Conservation (phyloP, 2,329 filamentous ascomycete species). For the Chrysosporium queenslandicum region DNA sequence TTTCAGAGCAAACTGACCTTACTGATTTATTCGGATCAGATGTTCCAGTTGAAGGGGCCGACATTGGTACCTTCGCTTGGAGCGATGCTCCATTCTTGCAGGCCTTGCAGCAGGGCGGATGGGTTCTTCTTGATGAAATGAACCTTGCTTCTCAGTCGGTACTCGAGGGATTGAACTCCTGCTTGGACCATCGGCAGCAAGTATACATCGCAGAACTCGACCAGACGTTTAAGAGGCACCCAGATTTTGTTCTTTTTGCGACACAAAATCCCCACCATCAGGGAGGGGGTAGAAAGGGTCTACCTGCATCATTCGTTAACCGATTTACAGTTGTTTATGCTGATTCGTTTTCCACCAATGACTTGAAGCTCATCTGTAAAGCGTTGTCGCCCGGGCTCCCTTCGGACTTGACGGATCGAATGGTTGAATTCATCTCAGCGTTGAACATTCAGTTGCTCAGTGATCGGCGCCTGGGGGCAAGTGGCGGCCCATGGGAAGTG, state of each 20-base stretch:
- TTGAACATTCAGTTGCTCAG: slow-evolving; percentile 62
- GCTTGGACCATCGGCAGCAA: slow-evolving; percentile 89
- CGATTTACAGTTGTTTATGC: slow-evolving; percentile 97
- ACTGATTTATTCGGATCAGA: slow-evolving; percentile 97
- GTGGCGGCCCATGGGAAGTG: slow-evolving; percentile 83
- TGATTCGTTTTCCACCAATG: slow-evolving; percentile 72
- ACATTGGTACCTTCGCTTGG: slow-evolving; percentile 87
- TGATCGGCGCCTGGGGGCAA: slow-evolving; percentile 43
- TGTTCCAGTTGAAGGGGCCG: slow-evolving; percentile 85
- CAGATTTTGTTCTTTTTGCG: slow-evolving; percentile 86
- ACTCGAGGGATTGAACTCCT: slow-evolving; percentile 89
- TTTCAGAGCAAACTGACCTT: slow-evolving; percentile 94
- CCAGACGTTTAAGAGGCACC: slow-evolving; percentile 82
- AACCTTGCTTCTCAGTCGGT: slow-evolving; percentile 95
- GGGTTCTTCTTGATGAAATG: slow-evolving; percentile 98
- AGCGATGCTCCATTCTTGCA: slow-evolving; percentile 88
- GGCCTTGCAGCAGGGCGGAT: slow-evolving; percentile 93
- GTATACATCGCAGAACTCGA: slow-evolving; percentile 93
- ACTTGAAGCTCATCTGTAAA: slow-evolving; percentile 70
- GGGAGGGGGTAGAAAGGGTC: slow-evolving; percentile 85
- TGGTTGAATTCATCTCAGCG: slow-evolving; percentile 72
- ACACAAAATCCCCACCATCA: slow-evolving; percentile 97
- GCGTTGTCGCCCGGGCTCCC: slow-evolving; percentile 62
- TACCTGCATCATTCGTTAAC: slow-evolving; percentile 94
- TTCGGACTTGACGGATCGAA: slow-evolving; percentile 48